phyloP scores from a whole-genome alignment of 129 eudicot genomes.

The Ambrosia artemisiifolia region DNA sequence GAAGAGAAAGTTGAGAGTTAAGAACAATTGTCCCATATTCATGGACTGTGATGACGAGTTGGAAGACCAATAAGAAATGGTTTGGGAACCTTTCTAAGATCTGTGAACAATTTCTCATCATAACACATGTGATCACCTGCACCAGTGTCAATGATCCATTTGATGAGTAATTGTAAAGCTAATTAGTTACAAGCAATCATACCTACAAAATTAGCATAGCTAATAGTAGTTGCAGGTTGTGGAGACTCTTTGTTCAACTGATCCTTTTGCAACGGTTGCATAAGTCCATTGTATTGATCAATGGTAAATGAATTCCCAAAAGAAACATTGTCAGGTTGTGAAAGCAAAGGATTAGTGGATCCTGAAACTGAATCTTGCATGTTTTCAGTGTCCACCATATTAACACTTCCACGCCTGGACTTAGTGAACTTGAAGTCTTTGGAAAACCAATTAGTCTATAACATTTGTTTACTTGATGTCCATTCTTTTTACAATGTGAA shows the following conservation, averaged over 20 bases:
- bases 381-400: no score
- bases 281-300: neutral
- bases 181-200: neutral
- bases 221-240: neutral
- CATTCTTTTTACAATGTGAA: neutral
- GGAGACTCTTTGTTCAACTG: neutral
- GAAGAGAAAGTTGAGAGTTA: neutral
- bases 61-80: neutral
- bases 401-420: neutral
- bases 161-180: neutral
- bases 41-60: neutral
- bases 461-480: neutral
- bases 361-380: no score
- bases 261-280: neutral
- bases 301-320: neutral
- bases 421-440: neutral
- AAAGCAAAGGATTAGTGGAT: no score
- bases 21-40: neutral
- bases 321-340: neutral
- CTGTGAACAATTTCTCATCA: neutral
- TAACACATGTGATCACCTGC: neutral
- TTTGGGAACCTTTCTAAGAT: neutral
- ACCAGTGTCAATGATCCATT: neutral
- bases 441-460: neutral
- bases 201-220: neutral